Evolutionary conservation across 73 alveolate species (phyloP), one percentile per base, ranked within the genome.

Genomic region (Symbiodinium natans): DNA sequence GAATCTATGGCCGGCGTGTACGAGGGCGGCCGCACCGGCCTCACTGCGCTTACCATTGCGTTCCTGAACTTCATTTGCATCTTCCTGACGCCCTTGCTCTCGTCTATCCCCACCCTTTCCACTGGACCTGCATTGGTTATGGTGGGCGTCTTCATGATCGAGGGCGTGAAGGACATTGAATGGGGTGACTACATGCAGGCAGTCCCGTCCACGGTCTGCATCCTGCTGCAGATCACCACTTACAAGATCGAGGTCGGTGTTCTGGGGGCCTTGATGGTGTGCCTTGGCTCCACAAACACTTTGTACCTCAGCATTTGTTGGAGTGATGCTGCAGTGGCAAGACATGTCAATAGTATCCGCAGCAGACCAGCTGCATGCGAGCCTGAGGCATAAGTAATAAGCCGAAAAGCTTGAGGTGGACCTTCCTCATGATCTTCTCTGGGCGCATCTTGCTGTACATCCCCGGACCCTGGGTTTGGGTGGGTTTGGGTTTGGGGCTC

Each of bases 161-260:
- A 73, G 41, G 83, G 83, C 13, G 83, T 73, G 41, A 73, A 73
- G 42, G 83, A 73, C 83, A 73, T 73, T 73, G 83, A 73, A 31
- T 73, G 83, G 83, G 33, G 38, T 73, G 83, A 73, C 39, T 73
- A 73, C 83, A 73, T 73, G 83, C 83, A 73, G 13, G 83, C 83
- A 17, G 27, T 73, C 39, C 83, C 83, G 23, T 73, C 83, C 34
- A 73, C 83, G 29, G 27, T 73, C 42, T 73, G 83, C 83, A 73
- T 73, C 83, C 83, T 73, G 27, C 83, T 73, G 83, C 83, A 73
- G 83, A 73, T 73, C 83, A 73, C 83, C 83, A 73, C 83, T 19
- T 73, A 73, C 83, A 29, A 73, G 41, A 73, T 73, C 83, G 83
- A 73, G 83, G 34, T 31, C 27, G 83, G 83, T 29, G 83, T 73